phyloP scores from a whole-genome alignment of 495 filamentous ascomycete species.

The Apiosordaria backusii region DNA sequence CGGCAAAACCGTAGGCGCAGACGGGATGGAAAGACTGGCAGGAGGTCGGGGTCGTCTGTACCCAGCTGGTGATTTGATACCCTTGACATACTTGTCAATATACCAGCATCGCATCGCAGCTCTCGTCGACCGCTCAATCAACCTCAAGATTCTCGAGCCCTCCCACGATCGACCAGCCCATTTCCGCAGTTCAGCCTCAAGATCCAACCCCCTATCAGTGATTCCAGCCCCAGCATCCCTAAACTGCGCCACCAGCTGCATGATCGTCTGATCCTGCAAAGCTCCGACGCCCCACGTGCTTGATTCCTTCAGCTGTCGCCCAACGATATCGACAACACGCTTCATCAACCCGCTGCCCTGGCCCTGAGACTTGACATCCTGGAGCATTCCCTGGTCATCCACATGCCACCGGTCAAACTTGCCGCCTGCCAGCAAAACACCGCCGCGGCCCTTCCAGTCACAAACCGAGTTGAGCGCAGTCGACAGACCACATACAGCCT shows the following conservation, averaged over 20 bases:
- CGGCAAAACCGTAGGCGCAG: conserved; percentile 92
- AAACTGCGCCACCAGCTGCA: conserved; percentile 49
- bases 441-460: conserved; percentile 88
- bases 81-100: conserved; percentile 69
- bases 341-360: conserved; percentile 81
- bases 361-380: conserved; percentile 61
- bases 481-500: conserved; percentile 93
- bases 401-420: conserved; percentile 93
- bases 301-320: conserved; percentile 84
- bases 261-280: conserved; percentile 51
- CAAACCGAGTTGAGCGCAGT: conserved; percentile 97
- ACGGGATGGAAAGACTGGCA: conserved; percentile 69
- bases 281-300: conserved; percentile 80
- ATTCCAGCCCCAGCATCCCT: conserved; percentile 26
- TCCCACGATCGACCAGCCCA: conserved; percentile 84
- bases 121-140: conserved; percentile 80
- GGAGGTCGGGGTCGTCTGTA: conserved; percentile 79
- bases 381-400: conserved; percentile 77
- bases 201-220: conserved; percentile 28
- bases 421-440: conserved; percentile 66
- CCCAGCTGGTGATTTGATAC: conserved; percentile 52
- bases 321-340: conserved; percentile 91
- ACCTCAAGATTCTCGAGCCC: conserved; percentile 78
- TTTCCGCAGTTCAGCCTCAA: conserved; percentile 48
- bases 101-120: conserved; percentile 84